phyloP scores from a whole-genome alignment of 768 basidiomycete genomes.

The Lactarius psammicola region DNA sequence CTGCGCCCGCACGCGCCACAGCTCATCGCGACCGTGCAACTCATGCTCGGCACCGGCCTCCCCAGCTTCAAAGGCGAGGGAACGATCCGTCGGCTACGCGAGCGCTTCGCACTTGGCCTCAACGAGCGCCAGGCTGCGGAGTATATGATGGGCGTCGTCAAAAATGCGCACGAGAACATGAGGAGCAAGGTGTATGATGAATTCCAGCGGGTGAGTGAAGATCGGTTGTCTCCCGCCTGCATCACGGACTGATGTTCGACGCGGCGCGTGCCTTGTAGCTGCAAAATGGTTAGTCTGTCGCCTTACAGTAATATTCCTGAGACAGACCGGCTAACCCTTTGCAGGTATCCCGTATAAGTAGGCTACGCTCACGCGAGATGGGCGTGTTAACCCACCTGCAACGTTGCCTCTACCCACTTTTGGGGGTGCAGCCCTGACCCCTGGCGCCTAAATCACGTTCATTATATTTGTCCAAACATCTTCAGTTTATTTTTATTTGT shows the following conservation, averaged over 20 bases:
- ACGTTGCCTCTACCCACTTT: background rate
- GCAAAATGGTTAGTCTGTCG: slow-evolving; percentile 44
- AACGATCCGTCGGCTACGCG: slow-evolving; percentile 83
- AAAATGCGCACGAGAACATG: slow-evolving; percentile 93
- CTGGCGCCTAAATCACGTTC: background rate
- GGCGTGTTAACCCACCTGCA: background rate
- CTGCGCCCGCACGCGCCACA: slow-evolving; percentile 94
- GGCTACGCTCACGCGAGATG: background rate
- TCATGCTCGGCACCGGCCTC: slow-evolving; percentile 94
- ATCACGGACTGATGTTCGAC: slow-evolving; percentile 13
- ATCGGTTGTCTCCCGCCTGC: background rate
- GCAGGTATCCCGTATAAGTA: slow-evolving; percentile 29
- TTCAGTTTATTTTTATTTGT: background rate
- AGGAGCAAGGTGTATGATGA: slow-evolving; percentile 94
- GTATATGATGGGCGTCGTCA: slow-evolving; percentile 84
- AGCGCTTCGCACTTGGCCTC: slow-evolving; percentile 80
- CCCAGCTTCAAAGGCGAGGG: slow-evolving; percentile 97
- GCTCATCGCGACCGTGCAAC: slow-evolving; percentile 79
- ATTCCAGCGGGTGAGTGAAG: slow-evolving; percentile 75
- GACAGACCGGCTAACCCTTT: background rate
- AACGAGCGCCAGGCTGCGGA: slow-evolving; percentile 92
- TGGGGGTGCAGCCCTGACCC: background rate
- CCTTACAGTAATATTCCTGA: background rate
- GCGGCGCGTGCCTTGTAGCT: slow-evolving; percentile 35
- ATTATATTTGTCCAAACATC: background rate